Evolutionary conservation across 257 asterid species (phyloP), one percentile per base, ranked within the genome.

Genomic region (Capsicum pubescens): DNA sequence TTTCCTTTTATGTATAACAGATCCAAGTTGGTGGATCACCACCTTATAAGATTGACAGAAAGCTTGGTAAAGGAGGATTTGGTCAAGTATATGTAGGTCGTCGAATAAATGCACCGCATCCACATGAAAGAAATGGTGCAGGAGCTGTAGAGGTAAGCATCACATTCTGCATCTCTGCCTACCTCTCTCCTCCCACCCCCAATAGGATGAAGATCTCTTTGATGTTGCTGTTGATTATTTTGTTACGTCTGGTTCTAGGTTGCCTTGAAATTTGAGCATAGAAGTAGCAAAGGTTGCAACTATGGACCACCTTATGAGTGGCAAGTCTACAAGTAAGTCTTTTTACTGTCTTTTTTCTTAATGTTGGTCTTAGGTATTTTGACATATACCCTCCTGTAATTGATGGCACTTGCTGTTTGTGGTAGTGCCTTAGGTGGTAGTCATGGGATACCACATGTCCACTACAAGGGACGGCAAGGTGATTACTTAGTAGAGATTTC

Each of bases 1-100:
- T 71, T 70, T 80, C 39, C 9, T 64, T 89, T 82, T 78, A 48
- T 70, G 35, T 83, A 52, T 63, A 79, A 89, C 94, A 95, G 99
- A 93, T 95, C 86, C 98, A 91, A 88, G 94, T 95, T 82, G 97
- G 97, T 86, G 93, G 95, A 79, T 95, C 99, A 71, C 99, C 97
- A 19, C 84, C 89, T 5, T 95, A 95, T 84, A 87, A 88, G 84
- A 81, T 91, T 67, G 98, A 91, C 11, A 89, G 80, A 87, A 95
- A 92, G 89, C 91, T 95, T 76, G 99, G 99, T 63, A 92, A 95
- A 90, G 98, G 99, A 83, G 99, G 98, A 50, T 95, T 95, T 87
- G 99, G 99, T 52, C 99, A 95, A 87, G 99, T 94, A 46, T 92
- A 88, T 89, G 96, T 94, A 80, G 99, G 99, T 82, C 93, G 97